phyloP scores from a whole-genome alignment of 371 early-diverging fungal species.

The Gilbertella persicaria region DNA sequence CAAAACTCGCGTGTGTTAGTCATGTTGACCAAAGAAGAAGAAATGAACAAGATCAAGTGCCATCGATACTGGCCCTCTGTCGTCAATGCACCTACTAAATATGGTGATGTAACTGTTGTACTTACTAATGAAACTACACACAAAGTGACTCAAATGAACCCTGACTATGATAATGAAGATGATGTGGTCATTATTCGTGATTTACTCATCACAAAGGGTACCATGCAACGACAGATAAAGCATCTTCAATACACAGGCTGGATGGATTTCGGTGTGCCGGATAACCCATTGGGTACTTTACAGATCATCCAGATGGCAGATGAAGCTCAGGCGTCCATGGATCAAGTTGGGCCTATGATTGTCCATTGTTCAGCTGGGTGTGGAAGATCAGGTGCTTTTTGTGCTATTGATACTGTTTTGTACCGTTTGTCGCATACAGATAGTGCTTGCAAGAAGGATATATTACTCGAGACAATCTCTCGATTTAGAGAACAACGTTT shows the following conservation, averaged over 20 bases:
- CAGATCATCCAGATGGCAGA: constrained; percentile 65
- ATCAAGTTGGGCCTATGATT: constrained; percentile 78
- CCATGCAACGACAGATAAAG: constrained; percentile 41
- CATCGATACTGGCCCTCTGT: constrained; percentile 77
- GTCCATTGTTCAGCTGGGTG: constrained; percentile 99
- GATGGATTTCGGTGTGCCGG: constrained; percentile 88
- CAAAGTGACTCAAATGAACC: constrained; percentile 10
- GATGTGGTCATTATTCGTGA: constrained; percentile 35
- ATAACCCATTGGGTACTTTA: constrained; percentile 60
- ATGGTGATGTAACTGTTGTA: constrained; percentile 43
- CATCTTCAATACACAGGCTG: constrained; percentile 89
- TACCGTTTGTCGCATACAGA: constrained; percentile 22
- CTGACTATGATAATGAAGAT: constrained; percentile 24
- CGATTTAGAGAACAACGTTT: constrained; percentile 80
- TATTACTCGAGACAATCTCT: constrained; percentile 65
- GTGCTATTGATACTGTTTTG: constrained; percentile 77
- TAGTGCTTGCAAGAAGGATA: constrained; percentile 40
- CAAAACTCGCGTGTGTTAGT: constrained; percentile 75
- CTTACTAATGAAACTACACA: constrained; percentile 21
- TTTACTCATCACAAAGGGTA: constrained; percentile 13
- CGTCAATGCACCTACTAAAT: constrained; percentile 30
- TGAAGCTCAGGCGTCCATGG: constrained; percentile 41
- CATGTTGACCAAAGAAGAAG: constrained; percentile 88
- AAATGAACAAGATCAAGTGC: constrained; percentile 75
- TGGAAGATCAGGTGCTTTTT: constrained; percentile 95